Evolutionary conservation across 2,329 filamentous ascomycete genomes (phyloP).

Genomic region (Colletotrichum eleusines): DNA sequence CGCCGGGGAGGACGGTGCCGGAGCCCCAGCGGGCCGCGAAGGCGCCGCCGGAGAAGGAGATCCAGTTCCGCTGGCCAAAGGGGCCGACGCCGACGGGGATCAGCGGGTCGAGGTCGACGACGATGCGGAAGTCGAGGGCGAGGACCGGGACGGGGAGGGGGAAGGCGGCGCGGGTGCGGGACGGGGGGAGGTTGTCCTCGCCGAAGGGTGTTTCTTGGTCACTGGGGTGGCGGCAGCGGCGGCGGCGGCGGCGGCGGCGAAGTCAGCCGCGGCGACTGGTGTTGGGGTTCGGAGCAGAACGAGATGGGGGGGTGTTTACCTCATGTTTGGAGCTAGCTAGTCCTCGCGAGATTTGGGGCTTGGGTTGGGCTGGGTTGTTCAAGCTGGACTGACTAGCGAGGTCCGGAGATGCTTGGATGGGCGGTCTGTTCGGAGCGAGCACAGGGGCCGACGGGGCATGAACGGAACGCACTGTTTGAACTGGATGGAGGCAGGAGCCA

Average conservation of each 20-base stretch:
- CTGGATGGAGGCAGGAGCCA: not conserved
- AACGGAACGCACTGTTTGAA: not conserved
- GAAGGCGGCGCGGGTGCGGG: conserved; percentile 58
- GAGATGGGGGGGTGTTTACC: conserved; percentile 19
- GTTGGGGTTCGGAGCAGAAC: not conserved
- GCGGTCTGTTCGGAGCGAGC: conserved; percentile 3
- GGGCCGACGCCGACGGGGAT: conserved; percentile 57
- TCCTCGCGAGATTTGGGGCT: not conserved
- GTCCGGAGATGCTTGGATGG: not conserved
- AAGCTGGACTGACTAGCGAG: not conserved
- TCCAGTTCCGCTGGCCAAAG: conserved; percentile 61
- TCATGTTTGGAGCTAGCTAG: conserved; percentile 18
- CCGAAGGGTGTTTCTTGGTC: conserved; percentile 19
- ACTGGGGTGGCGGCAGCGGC: not conserved
- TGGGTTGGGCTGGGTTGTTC: no score
- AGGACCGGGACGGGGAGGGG: conserved; percentile 60
- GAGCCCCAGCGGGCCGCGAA: conserved; percentile 64
- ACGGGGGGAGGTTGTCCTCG: conserved; percentile 31
- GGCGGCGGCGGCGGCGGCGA: no score
- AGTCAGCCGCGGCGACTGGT: not conserved
- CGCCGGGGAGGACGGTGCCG: conserved; percentile 57
- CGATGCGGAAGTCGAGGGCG: conserved; percentile 64
- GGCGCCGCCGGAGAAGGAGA: conserved; percentile 59
- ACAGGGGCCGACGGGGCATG: not conserved
- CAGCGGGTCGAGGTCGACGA: conserved; percentile 58